Evolutionary conservation across 257 asterid species (phyloP), one percentile per base, ranked within the genome.

Genomic region (Ligustrum vulgare): DNA sequence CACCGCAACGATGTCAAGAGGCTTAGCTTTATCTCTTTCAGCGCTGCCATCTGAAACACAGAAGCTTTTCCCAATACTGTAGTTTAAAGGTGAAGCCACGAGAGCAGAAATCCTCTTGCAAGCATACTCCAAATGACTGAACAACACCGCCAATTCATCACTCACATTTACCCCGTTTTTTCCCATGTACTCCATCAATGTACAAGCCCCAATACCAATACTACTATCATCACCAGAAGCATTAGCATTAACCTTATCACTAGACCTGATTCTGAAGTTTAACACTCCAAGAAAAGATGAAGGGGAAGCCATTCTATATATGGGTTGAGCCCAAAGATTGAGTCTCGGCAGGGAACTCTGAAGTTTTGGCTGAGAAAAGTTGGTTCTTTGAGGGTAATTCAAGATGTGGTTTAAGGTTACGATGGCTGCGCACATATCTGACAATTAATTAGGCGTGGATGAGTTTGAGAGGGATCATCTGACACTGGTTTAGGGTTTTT

Each of bases 21-120:
- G 97, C 87, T 90, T 93, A 25, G 97, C 97, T 81, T 89, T 88
- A 85, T 91, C 98, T 85, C 97, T 89, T 65, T 88, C 96, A 70
- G 58, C 70, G 72, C 77, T 81, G 34, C 70, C 83, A 35, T 66
- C 77, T 13, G 71, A 79, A 36, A 75, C 70, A 11, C 71, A 66
- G 41, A 66, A 69, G 67, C 67, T 81, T 39, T 73, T 84, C 67
- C 75, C 85, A 13, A 92, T 90, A 83, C 72, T 84, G 13, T 89
- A 82, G 84, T 84, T 90, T 74, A 80, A 86, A 85, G 98, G 98
- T n/a, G 97, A 94, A 82, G 98, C 98, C 80, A 94, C 96, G 33
- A 94, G 93, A 77, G 94, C 93, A 63, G 94, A 91, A 78, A 94
- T 90, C 80, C 78, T 89, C 84, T 89, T 92, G 84, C 89, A 94